Base-by-base conservation (phyloP, 495 filamentous ascomycete species). In the Talaromyces stipitatus region DNA sequence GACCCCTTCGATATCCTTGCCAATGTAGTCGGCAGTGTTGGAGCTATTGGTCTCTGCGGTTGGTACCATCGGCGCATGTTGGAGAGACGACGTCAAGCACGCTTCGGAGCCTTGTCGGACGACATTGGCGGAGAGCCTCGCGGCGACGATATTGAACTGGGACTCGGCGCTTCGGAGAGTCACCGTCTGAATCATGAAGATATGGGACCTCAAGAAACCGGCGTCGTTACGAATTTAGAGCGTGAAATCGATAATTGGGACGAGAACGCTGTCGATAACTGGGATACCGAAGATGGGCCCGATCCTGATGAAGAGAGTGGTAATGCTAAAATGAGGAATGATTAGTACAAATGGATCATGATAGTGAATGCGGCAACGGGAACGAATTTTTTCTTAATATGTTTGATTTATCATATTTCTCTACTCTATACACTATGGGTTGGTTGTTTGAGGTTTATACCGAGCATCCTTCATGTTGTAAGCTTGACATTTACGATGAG, bases 21-120 rank as follows among this genome's bases (percentile, higher is more conserved):
- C 68, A 97, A 97, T 70, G 66, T 96, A 4, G 78, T 90, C 50
- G 94, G 95, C 36, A 91, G 86, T 56, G 68, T 86, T 14, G 72
- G 74, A 2, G 91, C 82, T 0, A 66, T 97, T 45, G 85, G 79
- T 6, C 64, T 95, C 27, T 92, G 88, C 64, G 84, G 82, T 55
- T 91, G 89, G 86, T 98, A 97, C 60, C 94, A 98, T 71, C 87
- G 87, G 58, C 83, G 94, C 38, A 97, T 97, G 95, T 75, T 98
- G 50, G 91, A 97, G 66, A 78, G 94, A 51, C 90, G 90, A 63
- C 82, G 95, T 48, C 74, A 84, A 64, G 83, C 83, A 43, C 88
- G 86, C 60, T 79, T 81, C 33, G 92, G 95, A 61, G 76, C 78
- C 18, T 70, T 83, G 14, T 83, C 89, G 30, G 77, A 82, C 4